A percentile compares a stretch with the other conserved stretches of the same genome.
Evolutionary conservation across 345 rosid species (phyloP).

Genomic region (Kernera saxatilis): DNA sequence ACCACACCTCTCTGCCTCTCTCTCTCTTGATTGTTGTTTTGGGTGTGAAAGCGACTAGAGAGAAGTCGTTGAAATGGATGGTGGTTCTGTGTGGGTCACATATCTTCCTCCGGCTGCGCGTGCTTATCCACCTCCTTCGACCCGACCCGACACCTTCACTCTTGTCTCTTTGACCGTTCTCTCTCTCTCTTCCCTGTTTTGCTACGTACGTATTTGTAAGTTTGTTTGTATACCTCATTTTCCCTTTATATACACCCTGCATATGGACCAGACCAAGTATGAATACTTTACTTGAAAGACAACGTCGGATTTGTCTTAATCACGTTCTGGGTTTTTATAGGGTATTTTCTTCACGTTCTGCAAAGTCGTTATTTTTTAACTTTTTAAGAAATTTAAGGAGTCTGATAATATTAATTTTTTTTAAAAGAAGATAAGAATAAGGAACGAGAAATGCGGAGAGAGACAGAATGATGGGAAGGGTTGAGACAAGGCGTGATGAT

Average conservation of each 20-base stretch:
- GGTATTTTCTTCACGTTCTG: background rate
- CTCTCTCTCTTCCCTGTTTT: background rate
- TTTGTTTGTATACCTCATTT: background rate
- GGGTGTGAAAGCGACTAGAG: slow-evolving; percentile 31
- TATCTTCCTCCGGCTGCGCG: slow-evolving; percentile 25
- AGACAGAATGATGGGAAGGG: slow-evolving; percentile 32
- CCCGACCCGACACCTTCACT: slow-evolving; percentile 28
- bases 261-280: slow-evolving; percentile 19
- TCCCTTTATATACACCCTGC: background rate
- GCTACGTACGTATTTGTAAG: background rate
- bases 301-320: slow-evolving; percentile 14
- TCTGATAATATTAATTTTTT: background rate
- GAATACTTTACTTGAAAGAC: background rate
- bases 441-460: slow-evolving; percentile 27
- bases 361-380: background rate
- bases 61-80: slow-evolving; percentile 16
- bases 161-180: slow-evolving; percentile 28
- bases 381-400: background rate
- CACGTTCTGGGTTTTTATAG: background rate
- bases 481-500: slow-evolving; percentile 27
- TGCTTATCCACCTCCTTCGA: slow-evolving; percentile 28
- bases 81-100: slow-evolving; percentile 26
- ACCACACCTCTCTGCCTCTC: slow-evolving; percentile 5
- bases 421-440: background rate
- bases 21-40: background rate